These are phyloP conservation scores for Coemansia sp. DNA, from an alignment of 192 early-diverging fungal genomes.

Conservation along the genomic window DNA sequence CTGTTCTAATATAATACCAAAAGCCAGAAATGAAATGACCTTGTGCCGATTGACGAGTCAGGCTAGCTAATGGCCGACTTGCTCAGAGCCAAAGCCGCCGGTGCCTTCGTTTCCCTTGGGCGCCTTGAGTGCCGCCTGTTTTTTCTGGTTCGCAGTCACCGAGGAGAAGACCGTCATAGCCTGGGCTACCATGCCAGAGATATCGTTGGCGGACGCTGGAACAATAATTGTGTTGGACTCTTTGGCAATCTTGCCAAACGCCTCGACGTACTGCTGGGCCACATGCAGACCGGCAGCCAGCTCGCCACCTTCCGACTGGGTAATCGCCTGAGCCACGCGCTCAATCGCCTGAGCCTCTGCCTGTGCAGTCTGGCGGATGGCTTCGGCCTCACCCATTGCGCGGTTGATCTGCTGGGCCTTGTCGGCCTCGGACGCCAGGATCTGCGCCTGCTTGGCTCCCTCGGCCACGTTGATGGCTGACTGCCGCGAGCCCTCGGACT, in stretches of 20 bases:
- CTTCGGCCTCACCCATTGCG: constrained; percentile 85
- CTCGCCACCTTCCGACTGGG: constrained; percentile 61
- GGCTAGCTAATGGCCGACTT: constrained; percentile 27
- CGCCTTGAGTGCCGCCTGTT: neutral
- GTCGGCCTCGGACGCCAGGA: constrained; percentile 93
- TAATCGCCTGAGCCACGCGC: constrained; percentile 77
- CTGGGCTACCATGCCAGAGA: constrained; percentile 88
- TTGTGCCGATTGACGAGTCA: too few relatives aligned
- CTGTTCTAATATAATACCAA: neutral
- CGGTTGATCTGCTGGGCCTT: constrained; percentile 87
- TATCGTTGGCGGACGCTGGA: constrained; percentile 79
- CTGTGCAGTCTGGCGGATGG: constrained; percentile 77
- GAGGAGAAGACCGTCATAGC: constrained; percentile 54
- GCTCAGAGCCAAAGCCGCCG: constrained; percentile 49
- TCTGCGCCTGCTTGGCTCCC: constrained; percentile 86
- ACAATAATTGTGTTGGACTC: constrained; percentile 87
- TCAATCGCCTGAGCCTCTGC: constrained; percentile 83
- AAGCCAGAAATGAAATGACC: neutral
- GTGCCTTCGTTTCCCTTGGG: constrained; percentile 8
- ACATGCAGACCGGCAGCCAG: constrained; percentile 88
- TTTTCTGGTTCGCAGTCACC: constrained; percentile 31
- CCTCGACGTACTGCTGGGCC: constrained; percentile 96
- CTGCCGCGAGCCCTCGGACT: constrained; percentile 81
- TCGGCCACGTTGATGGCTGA: constrained; percentile 97
- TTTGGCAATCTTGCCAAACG: constrained; percentile 90